Evolutionary conservation across 352 stramenopile genomes (phyloP), one percentile per base, ranked within the genome.

Genomic region (Phytopythium ostracodes): DNA sequence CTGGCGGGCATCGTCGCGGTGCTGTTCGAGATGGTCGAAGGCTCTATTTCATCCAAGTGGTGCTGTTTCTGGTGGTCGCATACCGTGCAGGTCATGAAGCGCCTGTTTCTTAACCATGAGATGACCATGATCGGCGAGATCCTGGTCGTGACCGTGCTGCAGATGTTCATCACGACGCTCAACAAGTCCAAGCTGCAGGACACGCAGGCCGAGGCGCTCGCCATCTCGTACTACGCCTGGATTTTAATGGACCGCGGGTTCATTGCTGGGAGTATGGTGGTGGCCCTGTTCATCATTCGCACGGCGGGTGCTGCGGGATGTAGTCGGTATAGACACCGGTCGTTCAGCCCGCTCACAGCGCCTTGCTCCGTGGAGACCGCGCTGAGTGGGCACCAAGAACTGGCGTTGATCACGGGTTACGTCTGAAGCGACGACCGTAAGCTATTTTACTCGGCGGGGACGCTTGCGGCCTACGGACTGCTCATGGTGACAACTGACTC

Each of bases 91-190:
- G 31, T 69, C 14, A 53, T 75, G 15, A 75, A 75, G 55, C 60
- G 68, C 0, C 40, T 75, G 27, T 20, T 72, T 3, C 72, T 72
- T 49, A 75, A 75, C 54, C 68, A 75, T 29, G 68, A 75, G 36
- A 70, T 61, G 35, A 58, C 68, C 20, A 54, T 75, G 36, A 25
- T 72, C 6, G 68, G 68, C 10, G 68, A 75, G 24, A 17, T 75
- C 1, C 58, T 52, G 1, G 63, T 51, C 36, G 44, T 66, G 17
- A 56, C 51, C 4, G 65, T 63, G 24, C 65, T 72, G 57, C 68
- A 75, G n/a, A 67, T 40, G 33, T 75, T 65, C 25, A 59, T 75
- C 29, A 72, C 65, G 17, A 49, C 53, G 2, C 65, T 75, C 10
- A 72, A 75, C 27, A 59, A 63, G 44, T 72, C 68, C 2, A 72